phyloP scores from a whole-genome alignment of 2,329 filamentous ascomycete genomes.

The Colletotrichum sp. region DNA sequence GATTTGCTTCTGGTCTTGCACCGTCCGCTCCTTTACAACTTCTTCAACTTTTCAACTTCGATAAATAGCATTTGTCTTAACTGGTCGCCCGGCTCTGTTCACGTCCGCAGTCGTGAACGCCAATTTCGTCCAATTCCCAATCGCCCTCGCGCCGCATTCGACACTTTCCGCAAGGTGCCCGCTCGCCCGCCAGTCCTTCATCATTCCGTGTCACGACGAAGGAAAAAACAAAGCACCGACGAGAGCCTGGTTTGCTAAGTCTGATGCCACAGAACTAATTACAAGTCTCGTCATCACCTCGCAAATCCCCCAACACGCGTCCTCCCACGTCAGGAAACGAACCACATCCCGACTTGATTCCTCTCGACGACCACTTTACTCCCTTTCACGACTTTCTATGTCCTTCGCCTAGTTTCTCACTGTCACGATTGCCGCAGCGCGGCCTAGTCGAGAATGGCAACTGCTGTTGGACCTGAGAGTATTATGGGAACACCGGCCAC shows the following conservation, averaged over 20 bases:
- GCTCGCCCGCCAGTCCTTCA: neutral
- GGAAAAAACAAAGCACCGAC: neutral
- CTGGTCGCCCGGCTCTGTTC: constrained; percentile 17
- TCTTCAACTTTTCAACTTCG: constrained; percentile 21
- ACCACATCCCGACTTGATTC: neutral
- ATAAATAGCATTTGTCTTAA: constrained; percentile 27
- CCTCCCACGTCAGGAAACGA: constrained; percentile 6
- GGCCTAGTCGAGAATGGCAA: constrained; percentile 50
- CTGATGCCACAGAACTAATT: constrained; percentile 9
- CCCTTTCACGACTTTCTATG: constrained; percentile 39
- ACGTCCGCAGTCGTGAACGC: constrained; percentile 18
- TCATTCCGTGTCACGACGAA: neutral
- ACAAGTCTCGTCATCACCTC: constrained; percentile 1
- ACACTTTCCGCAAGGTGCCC: constrained; percentile 2
- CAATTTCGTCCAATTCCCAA: constrained; percentile 19
- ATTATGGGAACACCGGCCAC: constrained; percentile 30
- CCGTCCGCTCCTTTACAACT: constrained; percentile 30
- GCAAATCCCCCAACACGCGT: neutral
- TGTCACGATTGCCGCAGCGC: constrained; percentile 52
- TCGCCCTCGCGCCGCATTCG: constrained; percentile 13
- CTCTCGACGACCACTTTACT: constrained; percentile 13
- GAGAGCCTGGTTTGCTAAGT: neutral
- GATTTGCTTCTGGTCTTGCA: constrained; percentile 59
- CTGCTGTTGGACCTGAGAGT: constrained; percentile 41
- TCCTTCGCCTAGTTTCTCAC: constrained; percentile 44